Evolutionary conservation across 2,329 filamentous ascomycete species (phyloP), one percentile per base, ranked within the genome.

Genomic region (Fusarium tricinctum): DNA sequence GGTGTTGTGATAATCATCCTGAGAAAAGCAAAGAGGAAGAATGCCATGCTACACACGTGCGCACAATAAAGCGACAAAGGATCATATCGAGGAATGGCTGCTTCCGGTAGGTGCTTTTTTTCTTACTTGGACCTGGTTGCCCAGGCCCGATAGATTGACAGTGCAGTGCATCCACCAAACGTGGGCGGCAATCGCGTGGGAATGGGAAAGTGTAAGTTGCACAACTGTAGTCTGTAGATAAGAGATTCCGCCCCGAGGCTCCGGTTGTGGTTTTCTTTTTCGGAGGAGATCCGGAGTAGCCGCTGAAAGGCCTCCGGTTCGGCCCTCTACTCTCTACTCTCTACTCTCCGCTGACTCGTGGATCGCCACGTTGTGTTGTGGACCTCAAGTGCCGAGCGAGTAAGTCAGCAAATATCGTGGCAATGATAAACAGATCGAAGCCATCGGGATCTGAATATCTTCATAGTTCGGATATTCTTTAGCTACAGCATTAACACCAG

Each of bases 281-380:
- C 65, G 59, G 65, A 14, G 40, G 50, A 69, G 51, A 33, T 17
- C 66, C 66, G 66, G 66, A 55, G 60, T 69, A 45, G 51, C 60
- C 51, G 60, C 55, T 55, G 50, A 68, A 63, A 40, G 33, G 28
- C 47, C 65, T 69, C 66, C 60, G 66, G 55, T 62, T 66, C 60
- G 66, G 66, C 47, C 51, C 51, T 51, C 49, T 23, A 2, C 8
- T 23, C 23, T 23, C 23, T 23, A 23, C 51, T 51, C 49, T 35
- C 45, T 35, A n/a, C 38, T 47, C 43, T 49, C 62, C 51, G 62
- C 60, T 68, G 66, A 68, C 48, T 69, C 66, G 46, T 64, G 47
- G 50, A 40, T 52, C 26, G 42, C 30, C 52, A 48, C 43, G 28
- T 66, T 40, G 20, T 48, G 19, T 52, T 43, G 44, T 32, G 39